phyloP scores from a whole-genome alignment of 805 yeast genomes.

The Candida sphagnicola region DNA sequence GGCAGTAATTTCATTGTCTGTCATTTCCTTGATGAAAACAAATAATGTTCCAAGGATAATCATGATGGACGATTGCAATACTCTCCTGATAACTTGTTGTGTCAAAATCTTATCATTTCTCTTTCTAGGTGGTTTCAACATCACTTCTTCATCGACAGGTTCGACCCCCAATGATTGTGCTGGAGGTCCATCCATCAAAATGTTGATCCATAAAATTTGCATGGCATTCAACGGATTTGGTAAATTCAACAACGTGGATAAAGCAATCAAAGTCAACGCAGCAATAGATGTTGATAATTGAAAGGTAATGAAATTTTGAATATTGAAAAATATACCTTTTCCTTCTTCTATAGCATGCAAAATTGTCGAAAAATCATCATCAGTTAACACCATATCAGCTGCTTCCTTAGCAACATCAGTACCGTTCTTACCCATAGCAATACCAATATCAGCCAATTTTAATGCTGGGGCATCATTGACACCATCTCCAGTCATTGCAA shows the following conservation, averaged over 20 bases:
- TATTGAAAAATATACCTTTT: slow-evolving; percentile 92
- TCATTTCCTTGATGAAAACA: slow-evolving; percentile 83
- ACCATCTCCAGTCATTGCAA: slow-evolving; percentile 99
- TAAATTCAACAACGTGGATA: slow-evolving; percentile 79
- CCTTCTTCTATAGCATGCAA: slow-evolving; percentile 95
- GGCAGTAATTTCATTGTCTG: slow-evolving; percentile 74
- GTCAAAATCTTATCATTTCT: slow-evolving; percentile 85
- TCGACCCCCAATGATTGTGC: slow-evolving; percentile 97
- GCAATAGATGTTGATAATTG: slow-evolving; percentile 96
- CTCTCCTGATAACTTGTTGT: slow-evolving; percentile 59
- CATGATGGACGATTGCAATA: slow-evolving; percentile 70
- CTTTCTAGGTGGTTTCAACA: slow-evolving; percentile 93
- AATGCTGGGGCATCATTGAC: slow-evolving; percentile 98
- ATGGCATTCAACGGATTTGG: slow-evolving; percentile 96
- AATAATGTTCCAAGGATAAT: slow-evolving; percentile 84
- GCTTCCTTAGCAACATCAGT: slow-evolving; percentile 99
- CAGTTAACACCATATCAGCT: slow-evolving; percentile 94
- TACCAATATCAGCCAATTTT: slow-evolving; percentile 93
- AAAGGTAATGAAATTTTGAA: slow-evolving; percentile 91
- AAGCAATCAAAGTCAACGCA: slow-evolving; percentile 83
- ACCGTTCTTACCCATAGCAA: slow-evolving; percentile 90
- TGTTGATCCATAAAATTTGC: slow-evolving; percentile 98
- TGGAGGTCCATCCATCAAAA: slow-evolving; percentile 98
- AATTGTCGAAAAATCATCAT: slow-evolving; percentile 94
- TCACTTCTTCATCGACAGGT: slow-evolving; percentile 93